A percentile compares a stretch with the other conserved stretches of the same genome.
Evolutionary conservation across 2,329 filamentous ascomycete genomes (phyloP).

Genomic region (Colletotrichum euphorbiae): DNA sequence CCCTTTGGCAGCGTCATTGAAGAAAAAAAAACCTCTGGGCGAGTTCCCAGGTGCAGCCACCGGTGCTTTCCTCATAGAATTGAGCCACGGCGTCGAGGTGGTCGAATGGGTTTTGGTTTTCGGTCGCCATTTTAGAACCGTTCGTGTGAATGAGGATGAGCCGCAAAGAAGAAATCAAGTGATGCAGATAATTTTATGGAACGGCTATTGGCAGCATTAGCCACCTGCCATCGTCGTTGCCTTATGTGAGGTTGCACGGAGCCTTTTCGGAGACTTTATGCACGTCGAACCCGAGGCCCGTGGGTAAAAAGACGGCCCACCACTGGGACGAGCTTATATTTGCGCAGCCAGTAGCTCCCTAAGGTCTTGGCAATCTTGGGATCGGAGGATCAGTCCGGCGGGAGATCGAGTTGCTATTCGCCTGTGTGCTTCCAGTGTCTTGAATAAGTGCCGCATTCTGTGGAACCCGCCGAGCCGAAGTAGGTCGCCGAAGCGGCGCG

Average conservation of each 20-base stretch:
- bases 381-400: too few relatives aligned
- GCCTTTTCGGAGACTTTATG: slow-evolving; percentile 20
- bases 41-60: slow-evolving; percentile 41
- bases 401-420: too few relatives aligned
- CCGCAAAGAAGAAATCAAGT: accelerated
- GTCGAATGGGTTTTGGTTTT: background rate
- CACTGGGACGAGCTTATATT: background rate
- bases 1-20: slow-evolving; percentile 46
- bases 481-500: background rate
- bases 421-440: background rate
- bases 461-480: too few relatives aligned
- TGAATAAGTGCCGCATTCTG: too few relatives aligned
- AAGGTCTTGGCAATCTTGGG: too few relatives aligned
- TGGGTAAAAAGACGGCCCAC: background rate
- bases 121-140: background rate
- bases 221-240: background rate
- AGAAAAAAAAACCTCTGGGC: slow-evolving; percentile 50
- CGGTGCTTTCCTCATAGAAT: slow-evolving; percentile 40
- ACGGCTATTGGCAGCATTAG: background rate
- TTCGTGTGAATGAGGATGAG: background rate
- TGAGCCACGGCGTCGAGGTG: slow-evolving; percentile 36
- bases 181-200: background rate
- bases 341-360: too few relatives aligned
- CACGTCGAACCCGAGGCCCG: background rate
- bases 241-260: slow-evolving; percentile 10